Evolutionary conservation across 441 rosid genomes (phyloP).

Genomic region (Corymbia citriodora): DNA sequence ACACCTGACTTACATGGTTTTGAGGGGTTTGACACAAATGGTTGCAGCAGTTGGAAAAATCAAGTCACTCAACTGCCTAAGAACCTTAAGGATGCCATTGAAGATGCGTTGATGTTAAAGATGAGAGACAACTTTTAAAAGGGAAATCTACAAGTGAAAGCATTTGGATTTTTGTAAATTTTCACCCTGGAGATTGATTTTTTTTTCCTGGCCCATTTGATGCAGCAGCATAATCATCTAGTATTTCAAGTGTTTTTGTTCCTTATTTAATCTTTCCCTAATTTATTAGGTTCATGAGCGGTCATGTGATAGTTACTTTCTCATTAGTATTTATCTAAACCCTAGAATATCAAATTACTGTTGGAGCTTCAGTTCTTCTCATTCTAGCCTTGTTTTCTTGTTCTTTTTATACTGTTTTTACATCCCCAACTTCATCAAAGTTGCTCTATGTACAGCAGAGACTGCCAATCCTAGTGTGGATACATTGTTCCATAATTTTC

Average conservation of each 20-base stretch:
- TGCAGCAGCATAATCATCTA: no score
- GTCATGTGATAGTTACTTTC: neutral
- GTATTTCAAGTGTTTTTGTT: no score
- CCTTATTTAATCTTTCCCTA: neutral
- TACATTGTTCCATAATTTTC: neutral
- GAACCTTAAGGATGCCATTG: neutral
- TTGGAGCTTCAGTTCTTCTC: neutral
- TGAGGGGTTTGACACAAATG: neutral
- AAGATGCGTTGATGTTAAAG: neutral
- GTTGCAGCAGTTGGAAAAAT: neutral
- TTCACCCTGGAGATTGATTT: neutral
- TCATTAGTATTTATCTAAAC: neutral
- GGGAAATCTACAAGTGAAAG: neutral
- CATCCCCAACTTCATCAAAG: neutral
- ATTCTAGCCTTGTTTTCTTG: neutral
- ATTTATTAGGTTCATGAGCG: neutral
- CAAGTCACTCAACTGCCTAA: neutral
- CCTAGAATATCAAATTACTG: neutral
- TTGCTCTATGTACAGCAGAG: neutral
- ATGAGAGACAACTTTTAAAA: neutral
- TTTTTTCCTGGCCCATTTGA: no score
- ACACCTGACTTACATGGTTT: neutral
- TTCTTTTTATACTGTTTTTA: neutral
- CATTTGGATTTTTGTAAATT: neutral
- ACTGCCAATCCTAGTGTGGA: neutral